Evolutionary conservation across 164 flowering plant genomes (phyloP).

Genomic region (Piper longum): DNA sequence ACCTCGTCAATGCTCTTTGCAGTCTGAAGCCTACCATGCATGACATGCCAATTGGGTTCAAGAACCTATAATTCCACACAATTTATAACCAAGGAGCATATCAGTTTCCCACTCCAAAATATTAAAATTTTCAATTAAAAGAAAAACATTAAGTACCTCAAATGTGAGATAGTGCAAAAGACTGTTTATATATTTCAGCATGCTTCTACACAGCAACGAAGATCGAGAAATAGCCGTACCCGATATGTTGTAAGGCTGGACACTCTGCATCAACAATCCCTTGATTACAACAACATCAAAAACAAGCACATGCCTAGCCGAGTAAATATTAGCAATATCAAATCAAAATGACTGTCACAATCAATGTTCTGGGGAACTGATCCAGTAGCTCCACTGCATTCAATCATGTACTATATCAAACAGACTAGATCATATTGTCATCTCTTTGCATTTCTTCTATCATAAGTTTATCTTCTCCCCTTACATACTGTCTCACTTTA

Average conservation of each 20-base stretch:
- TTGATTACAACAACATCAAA: not conserved
- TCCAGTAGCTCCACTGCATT: too few relatives aligned
- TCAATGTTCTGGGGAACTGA: too few relatives aligned
- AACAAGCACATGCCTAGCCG: not conserved
- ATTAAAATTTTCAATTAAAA: not conserved
- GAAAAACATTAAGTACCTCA: conserved; percentile 33
- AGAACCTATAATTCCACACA: conserved; percentile 47
- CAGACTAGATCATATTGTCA: too few relatives aligned
- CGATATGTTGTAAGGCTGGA: conserved; percentile 50
- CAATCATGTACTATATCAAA: too few relatives aligned
- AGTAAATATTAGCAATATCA: too few relatives aligned
- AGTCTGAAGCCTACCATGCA: conserved; percentile 64
- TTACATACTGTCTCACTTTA: too few relatives aligned
- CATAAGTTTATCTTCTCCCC: too few relatives aligned
- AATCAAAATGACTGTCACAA: too few relatives aligned
- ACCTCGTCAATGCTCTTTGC: conserved; percentile 98
- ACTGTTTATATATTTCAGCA: conserved; percentile 92
- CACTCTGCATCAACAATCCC: conserved; percentile 34
- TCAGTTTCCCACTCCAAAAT: not conserved
- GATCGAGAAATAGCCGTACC: conserved; percentile 80
- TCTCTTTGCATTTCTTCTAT: too few relatives aligned
- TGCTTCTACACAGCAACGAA: conserved; percentile 78
- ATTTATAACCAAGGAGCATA: not conserved
- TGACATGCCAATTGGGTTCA: conserved; percentile 92
- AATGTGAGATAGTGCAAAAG: conserved; percentile 89